A percentile compares a stretch with the other conserved stretches of the same genome.
Conservation (phyloP, 768 basidiomycete species). For the Nevesoporus exiguus region DNA sequence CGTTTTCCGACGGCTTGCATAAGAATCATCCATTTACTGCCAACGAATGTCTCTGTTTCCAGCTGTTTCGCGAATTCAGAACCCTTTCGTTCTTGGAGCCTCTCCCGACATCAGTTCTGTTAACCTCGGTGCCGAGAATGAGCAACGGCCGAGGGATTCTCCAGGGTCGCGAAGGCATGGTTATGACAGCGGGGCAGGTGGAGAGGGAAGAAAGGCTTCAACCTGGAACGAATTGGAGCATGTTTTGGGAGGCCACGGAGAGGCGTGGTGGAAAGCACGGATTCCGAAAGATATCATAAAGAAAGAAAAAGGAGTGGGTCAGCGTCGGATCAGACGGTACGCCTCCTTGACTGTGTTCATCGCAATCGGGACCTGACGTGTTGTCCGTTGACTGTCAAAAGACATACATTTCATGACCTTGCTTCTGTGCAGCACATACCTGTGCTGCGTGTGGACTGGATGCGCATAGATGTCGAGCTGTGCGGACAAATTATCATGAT, state of each 20-base stretch:
- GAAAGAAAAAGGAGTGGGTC: slow-evolving; percentile 8
- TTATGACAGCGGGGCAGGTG: neutral
- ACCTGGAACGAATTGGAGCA: slow-evolving; percentile 46
- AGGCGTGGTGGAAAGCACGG: slow-evolving; percentile 20
- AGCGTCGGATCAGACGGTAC: slow-evolving; percentile 28
- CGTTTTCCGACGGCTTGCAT: slow-evolving; percentile 23
- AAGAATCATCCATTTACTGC: slow-evolving; percentile 6
- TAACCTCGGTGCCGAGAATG: slow-evolving; percentile 21
- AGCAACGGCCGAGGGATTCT: slow-evolving; percentile 10
- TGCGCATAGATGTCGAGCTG: slow-evolving; percentile 77
- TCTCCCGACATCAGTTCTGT: slow-evolving; percentile 31
- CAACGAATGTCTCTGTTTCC: neutral
- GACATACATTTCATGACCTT: slow-evolving; percentile 67
- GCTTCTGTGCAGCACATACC: slow-evolving; percentile 44
- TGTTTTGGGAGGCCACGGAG: slow-evolving; percentile 10
- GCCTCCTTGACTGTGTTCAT: slow-evolving; percentile 1
- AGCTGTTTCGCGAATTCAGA: slow-evolving; percentile 26
- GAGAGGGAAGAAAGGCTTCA: slow-evolving; percentile 37
- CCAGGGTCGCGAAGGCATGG: neutral
- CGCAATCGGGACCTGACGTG: slow-evolving; percentile 1
- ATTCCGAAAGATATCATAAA: slow-evolving; percentile 7
- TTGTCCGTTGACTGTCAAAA: slow-evolving; percentile 28
- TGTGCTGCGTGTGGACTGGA: slow-evolving; percentile 55
- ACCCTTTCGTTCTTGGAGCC: slow-evolving; percentile 23
- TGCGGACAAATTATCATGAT: slow-evolving; percentile 72